A percentile compares a stretch with the other conserved stretches of the same genome.
Evolutionary conservation across 2,329 filamentous ascomycete species (phyloP).

Genomic region (Stenocarpella maydis): DNA sequence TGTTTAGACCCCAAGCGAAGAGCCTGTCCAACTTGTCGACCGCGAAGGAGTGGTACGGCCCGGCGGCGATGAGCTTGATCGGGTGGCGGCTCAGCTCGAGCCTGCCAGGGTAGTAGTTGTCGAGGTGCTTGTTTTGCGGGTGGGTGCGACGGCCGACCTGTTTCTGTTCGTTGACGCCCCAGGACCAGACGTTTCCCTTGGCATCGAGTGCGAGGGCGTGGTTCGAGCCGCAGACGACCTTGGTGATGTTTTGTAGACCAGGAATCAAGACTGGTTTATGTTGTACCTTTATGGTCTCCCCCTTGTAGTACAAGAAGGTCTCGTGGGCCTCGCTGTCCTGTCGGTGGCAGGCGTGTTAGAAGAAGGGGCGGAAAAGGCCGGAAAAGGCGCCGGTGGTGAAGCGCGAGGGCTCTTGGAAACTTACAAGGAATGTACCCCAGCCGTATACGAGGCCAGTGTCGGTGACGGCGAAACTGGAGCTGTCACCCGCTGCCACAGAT

Average conservation of each 20-base stretch:
- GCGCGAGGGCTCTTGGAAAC: constrained; percentile 35
- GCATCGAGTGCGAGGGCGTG: constrained; percentile 66
- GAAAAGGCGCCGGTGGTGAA: constrained; percentile 26
- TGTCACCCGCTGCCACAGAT: constrained; percentile 67
- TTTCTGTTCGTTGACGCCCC: constrained; percentile 70
- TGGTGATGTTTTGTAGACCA: constrained; percentile 62
- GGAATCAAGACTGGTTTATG: constrained; percentile 55
- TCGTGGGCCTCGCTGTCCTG: constrained; percentile 38
- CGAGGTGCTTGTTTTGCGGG: constrained; percentile 30
- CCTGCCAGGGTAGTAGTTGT: constrained; percentile 34
- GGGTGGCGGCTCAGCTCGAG: constrained; percentile 47
- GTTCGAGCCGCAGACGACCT: constrained; percentile 63
- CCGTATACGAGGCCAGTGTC: constrained; percentile 69
- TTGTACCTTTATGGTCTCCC: constrained; percentile 38
- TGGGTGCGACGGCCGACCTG: constrained; percentile 62
- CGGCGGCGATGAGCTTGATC: constrained; percentile 61
- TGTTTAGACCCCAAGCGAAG: constrained; percentile 73
- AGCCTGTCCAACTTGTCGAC: constrained; percentile 67
- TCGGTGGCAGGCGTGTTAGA: constrained; percentile 15
- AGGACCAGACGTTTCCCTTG: constrained; percentile 66
- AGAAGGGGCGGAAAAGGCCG: constrained; percentile 1
- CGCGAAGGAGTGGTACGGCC: constrained; percentile 71
- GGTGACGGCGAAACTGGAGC: constrained; percentile 68
- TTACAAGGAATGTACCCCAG: constrained; percentile 71
- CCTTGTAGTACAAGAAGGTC: constrained; percentile 34